These are phyloP conservation scores for Edaphochlamys debaryana DNA, from an alignment of 139 green algal genomes.

Conservation along the genomic window DNA sequence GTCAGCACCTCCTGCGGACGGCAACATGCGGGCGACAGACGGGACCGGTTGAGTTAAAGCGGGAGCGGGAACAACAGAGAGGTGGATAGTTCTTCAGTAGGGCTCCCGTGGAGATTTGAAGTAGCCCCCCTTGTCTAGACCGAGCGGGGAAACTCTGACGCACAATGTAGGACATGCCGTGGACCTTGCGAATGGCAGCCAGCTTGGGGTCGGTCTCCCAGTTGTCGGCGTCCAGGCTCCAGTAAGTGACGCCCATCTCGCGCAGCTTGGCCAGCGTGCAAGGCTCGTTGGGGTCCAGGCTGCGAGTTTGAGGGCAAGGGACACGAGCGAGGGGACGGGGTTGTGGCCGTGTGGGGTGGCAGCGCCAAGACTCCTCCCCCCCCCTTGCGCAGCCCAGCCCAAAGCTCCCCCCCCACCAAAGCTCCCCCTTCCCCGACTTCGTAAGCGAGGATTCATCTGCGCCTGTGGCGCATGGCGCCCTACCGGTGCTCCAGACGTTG, in stretches of 20 bases:
- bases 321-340: background rate
- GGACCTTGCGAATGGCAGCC: conserved; percentile 78
- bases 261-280: conserved; percentile 64
- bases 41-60: too few relatives aligned
- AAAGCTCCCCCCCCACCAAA: background rate
- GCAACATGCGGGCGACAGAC: too few relatives aligned
- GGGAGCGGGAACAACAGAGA: too few relatives aligned
- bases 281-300: conserved; percentile 73
- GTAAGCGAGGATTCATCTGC: background rate
- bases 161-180: conserved; percentile 68
- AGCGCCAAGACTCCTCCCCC: background rate
- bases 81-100: too few relatives aligned
- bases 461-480: background rate
- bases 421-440: background rate
- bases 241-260: conserved; percentile 85
- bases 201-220: conserved; percentile 78
- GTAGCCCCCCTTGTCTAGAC: too few relatives aligned
- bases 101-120: too few relatives aligned
- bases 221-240: conserved; percentile 79
- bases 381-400: background rate
- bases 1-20: conserved; percentile 79
- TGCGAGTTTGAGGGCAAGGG: conserved; percentile 38
- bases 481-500: conserved; percentile 82
- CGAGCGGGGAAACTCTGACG: too few relatives aligned
- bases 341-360: background rate